Evolutionary conservation across 2,329 filamentous ascomycete species (phyloP), one percentile per base, ranked within the genome.

Genomic region (Claviceps sp.): DNA sequence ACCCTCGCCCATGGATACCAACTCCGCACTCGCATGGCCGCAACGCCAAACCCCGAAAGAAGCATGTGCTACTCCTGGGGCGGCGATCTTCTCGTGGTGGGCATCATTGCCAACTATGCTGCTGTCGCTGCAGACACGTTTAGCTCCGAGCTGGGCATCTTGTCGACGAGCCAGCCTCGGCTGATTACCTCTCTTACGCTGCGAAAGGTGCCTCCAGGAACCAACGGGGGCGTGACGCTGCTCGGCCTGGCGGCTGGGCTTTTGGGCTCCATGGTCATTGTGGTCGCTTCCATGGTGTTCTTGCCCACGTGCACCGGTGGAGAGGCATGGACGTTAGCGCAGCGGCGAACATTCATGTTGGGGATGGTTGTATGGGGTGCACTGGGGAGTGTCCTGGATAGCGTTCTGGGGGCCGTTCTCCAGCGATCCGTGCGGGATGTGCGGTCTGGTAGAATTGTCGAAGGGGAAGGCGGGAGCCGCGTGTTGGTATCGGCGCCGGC

Each of bases 51-150:
- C 47, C 66, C 67, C 2, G 50, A 64, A 16, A 70, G 73, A 52
- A 72, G 71, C 14, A 63, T 75, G 50, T 84, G 80, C 67, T 84
- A 72, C 62, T 67, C 73, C 0, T 82, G 78, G 78, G 72, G 72
- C 48, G 82, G 81, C 38, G 81, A 84, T 60, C 65, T 85, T 5
- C 70, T 84, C 4, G 70, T 84, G 11, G 62, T 85, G 20, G 82
- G 82, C 13, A 82, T 85, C 58, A 78, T 86, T 58, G 80, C 81
- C 43, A 91, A 95, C 70, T 98, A 98, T 63, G 91, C 89, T 26
- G 87, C 88, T 48, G 89, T 95, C 9, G 82, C 88, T 20, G 88
- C 91, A 48, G 93, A 98, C 66, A 98, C 93, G 0, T 93, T 96
- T 65, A 90, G 86, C 53, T 95, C 89, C 11, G 93, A 98, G 71